These are phyloP conservation scores for Staphylotrichum longicolle DNA, from an alignment of 495 filamentous ascomycete genomes.

Conservation along the genomic window DNA sequence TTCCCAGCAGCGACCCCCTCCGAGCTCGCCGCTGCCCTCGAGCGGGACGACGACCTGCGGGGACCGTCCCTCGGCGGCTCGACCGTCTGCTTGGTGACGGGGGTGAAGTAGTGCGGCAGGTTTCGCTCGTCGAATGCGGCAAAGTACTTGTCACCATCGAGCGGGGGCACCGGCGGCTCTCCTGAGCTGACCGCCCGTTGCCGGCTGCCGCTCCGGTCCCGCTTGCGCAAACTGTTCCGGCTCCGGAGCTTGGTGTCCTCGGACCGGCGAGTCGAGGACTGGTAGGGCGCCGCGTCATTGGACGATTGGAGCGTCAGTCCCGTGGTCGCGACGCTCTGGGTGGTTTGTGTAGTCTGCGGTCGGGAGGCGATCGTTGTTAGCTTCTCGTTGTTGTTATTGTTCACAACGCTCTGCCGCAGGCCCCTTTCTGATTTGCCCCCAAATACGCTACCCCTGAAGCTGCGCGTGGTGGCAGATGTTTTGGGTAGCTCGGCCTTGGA, in stretches of 20 bases:
- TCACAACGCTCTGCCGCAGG: constrained; percentile 32
- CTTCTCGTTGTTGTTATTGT: constrained; percentile 30
- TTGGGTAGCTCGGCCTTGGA: constrained; percentile 55
- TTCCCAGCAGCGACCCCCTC: background rate
- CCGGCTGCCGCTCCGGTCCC: constrained; percentile 43
- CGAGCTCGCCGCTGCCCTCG: constrained; percentile 7
- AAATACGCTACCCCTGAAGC: constrained; percentile 72
- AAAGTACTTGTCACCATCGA: constrained; percentile 43
- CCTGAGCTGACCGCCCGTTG: constrained; percentile 36
- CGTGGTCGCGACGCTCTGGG: constrained; percentile 41
- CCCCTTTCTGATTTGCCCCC: constrained; percentile 51
- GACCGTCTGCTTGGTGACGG: background rate
- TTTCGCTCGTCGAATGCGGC: constrained; percentile 38
- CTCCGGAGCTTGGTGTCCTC: constrained; percentile 41
- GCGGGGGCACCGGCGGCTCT: constrained; percentile 29
- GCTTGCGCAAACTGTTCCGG: constrained; percentile 47
- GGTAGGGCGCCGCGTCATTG: constrained; percentile 37
- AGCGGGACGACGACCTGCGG: constrained; percentile 21
- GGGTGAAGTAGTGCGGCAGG: constrained; percentile 35
- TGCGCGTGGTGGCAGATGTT: constrained; percentile 70
- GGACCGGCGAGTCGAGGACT: constrained; percentile 34
- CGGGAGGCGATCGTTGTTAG: constrained; percentile 24
- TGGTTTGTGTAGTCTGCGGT: constrained; percentile 45
- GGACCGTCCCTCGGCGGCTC: constrained; percentile 3
- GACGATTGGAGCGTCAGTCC: constrained; percentile 42